Percentiles rank a stretch among this genome's conserved stretches.
phyloP scores from a whole-genome alignment of 805 yeast species.

The Naumovozyma dairenensis region DNA sequence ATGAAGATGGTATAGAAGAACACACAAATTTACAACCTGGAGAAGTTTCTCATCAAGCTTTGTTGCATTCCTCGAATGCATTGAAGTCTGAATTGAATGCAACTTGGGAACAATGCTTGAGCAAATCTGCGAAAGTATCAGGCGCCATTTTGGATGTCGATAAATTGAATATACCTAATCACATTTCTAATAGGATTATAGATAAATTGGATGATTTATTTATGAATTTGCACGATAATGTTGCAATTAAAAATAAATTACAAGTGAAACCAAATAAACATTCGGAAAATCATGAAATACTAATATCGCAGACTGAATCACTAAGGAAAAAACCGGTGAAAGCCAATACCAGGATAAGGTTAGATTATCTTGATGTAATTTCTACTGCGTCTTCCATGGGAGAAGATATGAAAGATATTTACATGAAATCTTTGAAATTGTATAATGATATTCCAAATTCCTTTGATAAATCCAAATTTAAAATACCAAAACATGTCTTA shows the following conservation, averaged over 20 bases:
- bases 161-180: slow-evolving; percentile 14
- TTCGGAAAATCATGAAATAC: not conserved
- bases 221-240: slow-evolving; percentile 18
- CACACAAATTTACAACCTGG: slow-evolving; percentile 9
- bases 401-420: slow-evolving; percentile 23
- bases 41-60: slow-evolving; percentile 18
- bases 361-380: slow-evolving; percentile 23
- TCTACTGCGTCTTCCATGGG: slow-evolving; percentile 24
- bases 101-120: slow-evolving; percentile 20
- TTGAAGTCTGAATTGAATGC: slow-evolving; percentile 21
- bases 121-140: slow-evolving; percentile 10
- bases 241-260: slow-evolving; percentile 19
- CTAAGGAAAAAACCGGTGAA: slow-evolving; percentile 5
- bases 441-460: slow-evolving; percentile 24
- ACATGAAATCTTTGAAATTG: slow-evolving; percentile 25
- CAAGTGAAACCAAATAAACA: slow-evolving; percentile 14
- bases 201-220: slow-evolving; percentile 22
- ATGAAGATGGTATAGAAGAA: slow-evolving; percentile 13
- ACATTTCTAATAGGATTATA: slow-evolving; percentile 12
- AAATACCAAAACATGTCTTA: slow-evolving; percentile 17
- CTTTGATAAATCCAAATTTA: slow-evolving; percentile 16
- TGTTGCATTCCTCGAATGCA: slow-evolving; percentile 20
- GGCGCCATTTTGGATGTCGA: slow-evolving; percentile 19
- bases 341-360: slow-evolving; percentile 10
- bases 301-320: not conserved